Evolutionary conservation across 1,139 yeast genomes (phyloP), one percentile per base, ranked within the genome.

Genomic region (Williopsis jadinii): DNA sequence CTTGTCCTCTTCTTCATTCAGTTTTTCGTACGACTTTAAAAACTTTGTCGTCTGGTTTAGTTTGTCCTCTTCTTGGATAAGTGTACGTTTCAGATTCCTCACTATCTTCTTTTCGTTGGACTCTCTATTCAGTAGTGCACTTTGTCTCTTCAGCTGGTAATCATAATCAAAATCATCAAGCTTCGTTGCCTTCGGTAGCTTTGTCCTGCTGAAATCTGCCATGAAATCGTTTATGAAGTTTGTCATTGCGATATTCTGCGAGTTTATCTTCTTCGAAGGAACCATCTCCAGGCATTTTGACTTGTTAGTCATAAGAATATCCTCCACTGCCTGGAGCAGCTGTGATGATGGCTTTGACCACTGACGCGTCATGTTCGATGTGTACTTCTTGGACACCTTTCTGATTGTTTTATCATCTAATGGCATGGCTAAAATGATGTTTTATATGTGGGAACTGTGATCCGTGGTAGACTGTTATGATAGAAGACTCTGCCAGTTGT

Each of bases 81-180:
- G 24, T 1, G 49, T 28, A 12, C 41, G 42, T 14, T 45, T 43
- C 13, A 54, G 30, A 1, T 30, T 39, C 2, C 49, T 41, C 2
- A 52, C 41, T 14, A 50, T 34, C 24, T 46, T 39, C 26, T 45
- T 8, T 32, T 54, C 57, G 34, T 47, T 47, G 3, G 52, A 43
- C 11, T 44, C 41, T 4, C 50, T 19, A 30, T 43, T 46, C 29
- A 46, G 40, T n/a, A 53, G 29, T 30, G 43, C 49, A 9, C 35
- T 26, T n/a, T 48, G 33, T 27, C 50, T 51, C 34, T 47, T 43
- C 10, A 41, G 9, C 28, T 51, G 54, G 37, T 45, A 48, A 36
- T 51, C 56, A 11, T 42, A 32, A 37, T 53, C 48, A 28, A 46
- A 46, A 34, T 53, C 56, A 3, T 42, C 32, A 3, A 32, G 30